Conservation (phyloP, 2,329 filamentous ascomycete species). For the Ascochyta pisi region DNA sequence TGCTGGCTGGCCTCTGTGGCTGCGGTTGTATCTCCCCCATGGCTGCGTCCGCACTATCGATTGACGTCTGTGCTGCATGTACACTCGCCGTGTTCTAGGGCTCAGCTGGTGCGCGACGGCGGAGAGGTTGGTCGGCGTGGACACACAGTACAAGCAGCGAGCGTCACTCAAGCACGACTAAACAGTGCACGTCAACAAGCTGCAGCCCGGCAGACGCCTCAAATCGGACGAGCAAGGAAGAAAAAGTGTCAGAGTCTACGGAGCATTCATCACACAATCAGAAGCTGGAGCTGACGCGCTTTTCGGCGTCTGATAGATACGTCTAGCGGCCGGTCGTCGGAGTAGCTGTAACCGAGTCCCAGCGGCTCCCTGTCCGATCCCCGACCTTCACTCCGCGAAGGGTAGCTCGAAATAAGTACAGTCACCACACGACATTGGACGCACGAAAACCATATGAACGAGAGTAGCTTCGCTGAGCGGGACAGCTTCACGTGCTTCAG, state of each 20-base stretch:
- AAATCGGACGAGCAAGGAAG: no score
- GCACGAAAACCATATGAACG: neutral
- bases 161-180: no score
- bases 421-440: neutral
- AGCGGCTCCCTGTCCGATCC: slow-evolving; percentile 9
- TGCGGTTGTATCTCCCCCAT: slow-evolving; percentile 32
- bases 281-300: slow-evolving; percentile 3
- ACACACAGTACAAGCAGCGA: no score
- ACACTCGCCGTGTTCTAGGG: slow-evolving; percentile 2
- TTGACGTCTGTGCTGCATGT: slow-evolving; percentile 39
- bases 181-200: no score
- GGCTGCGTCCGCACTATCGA: slow-evolving; percentile 39
- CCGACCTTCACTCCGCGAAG: neutral
- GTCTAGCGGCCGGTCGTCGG: neutral
- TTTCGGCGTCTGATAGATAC: slow-evolving; percentile 7
- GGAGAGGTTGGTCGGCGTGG: no score
- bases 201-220: no score
- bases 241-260: neutral
- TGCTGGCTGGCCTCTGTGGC: slow-evolving; percentile 5
- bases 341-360: neutral
- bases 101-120: neutral
- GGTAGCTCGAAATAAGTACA: slow-evolving; percentile 12
- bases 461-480: neutral
- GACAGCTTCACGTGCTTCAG: neutral
- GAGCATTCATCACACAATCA: neutral